These are phyloP conservation scores for Blepharisma stoltei DNA, from an alignment of 73 alveolate genomes.

Conservation along the genomic window DNA sequence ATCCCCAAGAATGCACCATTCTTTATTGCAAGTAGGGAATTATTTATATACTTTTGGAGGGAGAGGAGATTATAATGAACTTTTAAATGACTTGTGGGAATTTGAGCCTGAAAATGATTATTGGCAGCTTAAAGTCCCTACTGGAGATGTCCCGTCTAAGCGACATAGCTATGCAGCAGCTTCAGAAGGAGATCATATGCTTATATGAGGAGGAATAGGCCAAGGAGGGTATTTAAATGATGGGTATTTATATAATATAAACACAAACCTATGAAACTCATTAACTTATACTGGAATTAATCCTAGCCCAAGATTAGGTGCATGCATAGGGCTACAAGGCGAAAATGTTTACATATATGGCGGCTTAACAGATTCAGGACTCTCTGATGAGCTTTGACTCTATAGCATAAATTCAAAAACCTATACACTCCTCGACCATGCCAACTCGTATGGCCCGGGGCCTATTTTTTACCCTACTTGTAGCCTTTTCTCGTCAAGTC, in stretches of 20 bases:
- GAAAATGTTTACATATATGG: slow-evolving; percentile 18
- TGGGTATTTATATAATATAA: not conserved
- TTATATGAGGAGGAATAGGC: slow-evolving; percentile 13
- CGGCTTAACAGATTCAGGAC: not conserved
- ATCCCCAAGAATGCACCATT: not conserved
- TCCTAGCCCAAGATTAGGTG: not conserved
- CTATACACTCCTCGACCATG: too few species aligned
- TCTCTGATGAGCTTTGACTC: not conserved
- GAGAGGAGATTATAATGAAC: not conserved
- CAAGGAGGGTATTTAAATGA: slow-evolving; percentile 7
- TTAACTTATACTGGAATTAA: not conserved
- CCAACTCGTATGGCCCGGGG: too few species aligned
- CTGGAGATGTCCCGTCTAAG: slow-evolving; percentile 20
- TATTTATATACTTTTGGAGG: not conserved
- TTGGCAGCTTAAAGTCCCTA: not conserved
- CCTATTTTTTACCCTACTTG: too few species aligned
- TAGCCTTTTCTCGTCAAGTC: too few species aligned
- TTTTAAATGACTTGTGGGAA: not conserved
- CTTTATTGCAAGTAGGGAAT: not conserved
- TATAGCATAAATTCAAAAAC: too few species aligned
- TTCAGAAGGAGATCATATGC: slow-evolving; percentile 22
- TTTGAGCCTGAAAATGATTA: not conserved
- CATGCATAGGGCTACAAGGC: not conserved
- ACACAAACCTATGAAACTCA: not conserved
- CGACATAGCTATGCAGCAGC: not conserved